Conservation (phyloP, 225 moss, liverwort and hornwort species). For the Sphagnum tenellum region DNA sequence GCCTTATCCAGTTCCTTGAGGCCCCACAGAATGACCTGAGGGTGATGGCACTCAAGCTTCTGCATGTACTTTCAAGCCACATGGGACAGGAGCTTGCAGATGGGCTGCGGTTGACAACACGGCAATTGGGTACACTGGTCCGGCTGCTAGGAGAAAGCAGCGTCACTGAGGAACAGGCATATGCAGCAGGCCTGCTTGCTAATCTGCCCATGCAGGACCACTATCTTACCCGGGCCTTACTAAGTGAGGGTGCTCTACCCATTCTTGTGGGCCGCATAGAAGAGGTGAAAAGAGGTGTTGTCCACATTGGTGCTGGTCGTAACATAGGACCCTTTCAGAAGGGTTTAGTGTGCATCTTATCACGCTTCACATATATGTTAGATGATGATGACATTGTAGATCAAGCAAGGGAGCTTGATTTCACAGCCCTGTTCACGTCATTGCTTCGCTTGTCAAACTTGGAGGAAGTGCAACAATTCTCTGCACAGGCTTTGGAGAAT, state of each 20-base stretch:
- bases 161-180: conserved; percentile 39
- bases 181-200: conserved; percentile 29
- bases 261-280: conserved; percentile 33
- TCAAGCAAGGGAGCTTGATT: conserved; percentile 23
- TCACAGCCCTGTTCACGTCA: conserved; percentile 33
- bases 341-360: conserved; percentile 41
- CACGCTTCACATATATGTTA: conserved; percentile 40
- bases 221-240: conserved; percentile 34
- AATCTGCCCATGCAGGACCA: conserved; percentile 38
- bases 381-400: conserved; percentile 21
- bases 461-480: conserved; percentile 43
- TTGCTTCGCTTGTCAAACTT: conserved; percentile 27
- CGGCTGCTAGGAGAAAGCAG: conserved; percentile 26
- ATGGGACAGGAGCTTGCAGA: conserved; percentile 57
- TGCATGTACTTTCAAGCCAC: conserved; percentile 40
- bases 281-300: conserved; percentile 35
- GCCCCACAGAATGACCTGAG: conserved; percentile 43
- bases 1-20: conserved; percentile 50
- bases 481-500: conserved; percentile 55
- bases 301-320: conserved; percentile 39
- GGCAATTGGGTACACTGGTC: conserved; percentile 40
- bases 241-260: conserved; percentile 26
- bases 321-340: conserved; percentile 38
- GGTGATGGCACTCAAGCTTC: conserved; percentile 25
- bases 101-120: conserved; percentile 41